Evolutionary conservation across 208 protist species (phyloP).

Genomic region (Strigomonas galati): DNA sequence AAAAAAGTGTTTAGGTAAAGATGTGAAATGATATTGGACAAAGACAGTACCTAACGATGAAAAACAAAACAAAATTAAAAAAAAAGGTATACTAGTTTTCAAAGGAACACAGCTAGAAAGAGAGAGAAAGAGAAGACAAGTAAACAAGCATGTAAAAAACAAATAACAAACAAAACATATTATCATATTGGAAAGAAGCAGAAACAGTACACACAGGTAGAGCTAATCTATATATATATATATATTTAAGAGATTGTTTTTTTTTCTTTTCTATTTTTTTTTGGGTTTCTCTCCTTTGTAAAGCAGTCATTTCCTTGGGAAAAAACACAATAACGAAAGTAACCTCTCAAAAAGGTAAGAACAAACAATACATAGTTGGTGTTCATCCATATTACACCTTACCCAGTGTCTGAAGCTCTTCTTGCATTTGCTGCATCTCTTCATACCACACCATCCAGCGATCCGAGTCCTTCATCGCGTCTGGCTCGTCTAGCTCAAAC

Average conservation of each 20-base stretch:
- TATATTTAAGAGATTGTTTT: background rate
- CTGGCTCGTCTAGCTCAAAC: slow-evolving; percentile 68
- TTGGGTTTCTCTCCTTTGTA: no score
- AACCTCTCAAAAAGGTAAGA: background rate
- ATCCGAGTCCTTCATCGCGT: slow-evolving; percentile 43
- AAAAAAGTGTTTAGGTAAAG: slow-evolving; percentile 2
- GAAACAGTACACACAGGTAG: background rate
- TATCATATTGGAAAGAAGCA: background rate
- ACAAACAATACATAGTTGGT: slow-evolving; percentile 5
- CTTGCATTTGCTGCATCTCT: slow-evolving; percentile 34
- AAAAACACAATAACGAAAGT: no score
- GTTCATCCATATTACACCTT: no score
- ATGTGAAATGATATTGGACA: slow-evolving; percentile 1
- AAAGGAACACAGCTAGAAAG: slow-evolving; percentile 6
- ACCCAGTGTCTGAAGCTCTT: slow-evolving; percentile 20
- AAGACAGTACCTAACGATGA: background rate
- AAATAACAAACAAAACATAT: background rate
- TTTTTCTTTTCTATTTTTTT: slow-evolving; percentile 7
- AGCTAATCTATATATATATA: background rate
- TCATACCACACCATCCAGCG: slow-evolving; percentile 83
- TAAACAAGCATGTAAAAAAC: slow-evolving; percentile 5
- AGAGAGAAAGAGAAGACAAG: background rate
- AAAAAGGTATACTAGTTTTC: background rate
- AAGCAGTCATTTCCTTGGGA: no score
- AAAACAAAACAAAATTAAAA: slow-evolving; percentile 12